Percentiles rank a stretch among this genome's conserved stretches.
Conservation (phyloP, 805 yeast genomes). For the Spathaspora boniae region DNA sequence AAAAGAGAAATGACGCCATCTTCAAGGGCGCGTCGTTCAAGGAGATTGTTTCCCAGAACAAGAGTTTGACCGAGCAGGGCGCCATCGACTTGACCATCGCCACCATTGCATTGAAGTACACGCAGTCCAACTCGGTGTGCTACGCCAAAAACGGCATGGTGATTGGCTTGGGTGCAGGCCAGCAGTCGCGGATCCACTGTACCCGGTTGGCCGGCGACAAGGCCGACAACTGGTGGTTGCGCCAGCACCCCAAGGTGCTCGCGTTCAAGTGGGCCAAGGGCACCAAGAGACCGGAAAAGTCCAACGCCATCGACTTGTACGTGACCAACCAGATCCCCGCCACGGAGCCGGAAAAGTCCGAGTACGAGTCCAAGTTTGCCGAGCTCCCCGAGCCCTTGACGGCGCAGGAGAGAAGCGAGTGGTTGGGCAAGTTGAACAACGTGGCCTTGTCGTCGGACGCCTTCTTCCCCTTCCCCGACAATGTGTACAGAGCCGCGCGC, state of each 20-base stretch:
- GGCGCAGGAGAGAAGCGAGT: slow-evolving; percentile 76
- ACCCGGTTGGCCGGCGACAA: slow-evolving; percentile 99
- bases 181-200: slow-evolving; percentile 98
- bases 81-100: slow-evolving; percentile 93
- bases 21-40: slow-evolving; percentile 86
- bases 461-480: slow-evolving; percentile 99
- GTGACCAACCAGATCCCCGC: slow-evolving; percentile 91
- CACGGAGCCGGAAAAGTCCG: slow-evolving; percentile 87
- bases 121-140: slow-evolving; percentile 98
- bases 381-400: slow-evolving; percentile 82
- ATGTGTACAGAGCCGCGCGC: slow-evolving; percentile 94
- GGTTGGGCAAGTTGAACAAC: slow-evolving; percentile 75
- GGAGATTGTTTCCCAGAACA: slow-evolving; percentile 86
- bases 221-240: slow-evolving; percentile 99
- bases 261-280: slow-evolving; percentile 98
- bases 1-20: slow-evolving; percentile 96
- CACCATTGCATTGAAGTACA: slow-evolving; percentile 93
- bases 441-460: slow-evolving; percentile 97
- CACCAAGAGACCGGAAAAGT: slow-evolving; percentile 96
- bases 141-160: slow-evolving; percentile 99
- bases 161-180: slow-evolving; percentile 98
- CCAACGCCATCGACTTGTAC: slow-evolving; percentile 93
- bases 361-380: slow-evolving; percentile 86
- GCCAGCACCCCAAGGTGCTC: slow-evolving; percentile 95
- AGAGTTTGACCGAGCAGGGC: slow-evolving; percentile 87